These are phyloP conservation scores for Cercospora sp. DNA, from an alignment of 2,329 filamentous ascomycete species.

Conservation along the genomic window DNA sequence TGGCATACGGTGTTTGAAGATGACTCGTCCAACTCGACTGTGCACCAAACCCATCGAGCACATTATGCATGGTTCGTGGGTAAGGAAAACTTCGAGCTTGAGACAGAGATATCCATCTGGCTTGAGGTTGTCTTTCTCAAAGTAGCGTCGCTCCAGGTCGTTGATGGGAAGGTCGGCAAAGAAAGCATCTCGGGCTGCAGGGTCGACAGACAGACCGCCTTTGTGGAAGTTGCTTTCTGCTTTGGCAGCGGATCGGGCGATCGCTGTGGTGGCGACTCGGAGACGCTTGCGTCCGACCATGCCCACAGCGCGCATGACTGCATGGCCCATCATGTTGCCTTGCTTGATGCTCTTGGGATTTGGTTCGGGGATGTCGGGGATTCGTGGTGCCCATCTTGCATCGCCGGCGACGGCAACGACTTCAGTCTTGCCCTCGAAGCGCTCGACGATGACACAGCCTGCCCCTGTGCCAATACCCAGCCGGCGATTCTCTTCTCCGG, in stretches of 20 bases:
- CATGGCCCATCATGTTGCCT: slow-evolving; percentile 77
- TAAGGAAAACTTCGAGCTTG: slow-evolving; percentile 88
- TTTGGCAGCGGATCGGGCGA: slow-evolving; percentile 37
- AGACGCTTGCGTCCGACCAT: slow-evolving; percentile 69
- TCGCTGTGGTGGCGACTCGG: slow-evolving; percentile 35
- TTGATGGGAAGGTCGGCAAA: slow-evolving; percentile 70
- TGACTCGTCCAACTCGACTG: slow-evolving; percentile 82
- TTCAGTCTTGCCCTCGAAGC: slow-evolving; percentile 49
- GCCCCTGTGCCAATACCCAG: slow-evolving; percentile 66
- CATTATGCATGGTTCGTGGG: slow-evolving; percentile 94
- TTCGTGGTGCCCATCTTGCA: slow-evolving; percentile 63
- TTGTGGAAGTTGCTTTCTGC: slow-evolving; percentile 36
- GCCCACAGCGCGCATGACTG: slow-evolving; percentile 75
- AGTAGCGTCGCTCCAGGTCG: slow-evolving; percentile 64
- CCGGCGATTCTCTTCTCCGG: slow-evolving; percentile 60
- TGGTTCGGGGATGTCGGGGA: slow-evolving; percentile 26
- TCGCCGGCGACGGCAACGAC: slow-evolving; percentile 75
- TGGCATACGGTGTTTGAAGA: slow-evolving; percentile 78
- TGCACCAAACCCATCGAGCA: slow-evolving; percentile 96
- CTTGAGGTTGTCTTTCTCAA: slow-evolving; percentile 63
- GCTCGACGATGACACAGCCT: slow-evolving; percentile 74
- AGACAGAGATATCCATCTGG: slow-evolving; percentile 90
- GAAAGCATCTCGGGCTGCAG: slow-evolving; percentile 50
- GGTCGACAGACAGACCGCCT: slow-evolving; percentile 39
- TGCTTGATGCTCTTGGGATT: slow-evolving; percentile 38